Percentiles rank a stretch among this genome's conserved stretches.
These are phyloP conservation scores for Poa pratensis DNA, from an alignment of 176 grass and related monocot genomes.

Conservation along the genomic window DNA sequence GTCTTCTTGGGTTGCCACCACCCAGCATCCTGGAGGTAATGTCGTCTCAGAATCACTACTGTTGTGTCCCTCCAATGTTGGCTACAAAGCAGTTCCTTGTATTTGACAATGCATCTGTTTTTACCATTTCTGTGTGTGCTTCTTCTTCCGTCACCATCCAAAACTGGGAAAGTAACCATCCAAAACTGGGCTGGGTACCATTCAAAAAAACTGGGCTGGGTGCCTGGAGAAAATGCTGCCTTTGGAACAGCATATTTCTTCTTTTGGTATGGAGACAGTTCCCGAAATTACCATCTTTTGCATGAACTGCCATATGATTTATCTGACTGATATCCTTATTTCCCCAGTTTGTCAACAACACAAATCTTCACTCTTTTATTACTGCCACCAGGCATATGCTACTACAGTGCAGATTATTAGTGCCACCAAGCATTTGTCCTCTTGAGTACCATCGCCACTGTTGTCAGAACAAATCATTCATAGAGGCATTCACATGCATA, in stretches of 20 bases:
- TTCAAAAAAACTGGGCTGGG: no score
- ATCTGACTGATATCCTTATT: background rate
- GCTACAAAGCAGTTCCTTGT: no score
- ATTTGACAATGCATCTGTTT: background rate
- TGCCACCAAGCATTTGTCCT: background rate
- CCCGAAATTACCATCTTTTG: constrained; percentile 39
- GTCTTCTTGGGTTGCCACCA: constrained; percentile 68
- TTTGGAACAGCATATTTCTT: constrained; percentile 40
- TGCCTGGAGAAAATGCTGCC: constrained; percentile 35
- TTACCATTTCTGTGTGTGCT: constrained; percentile 49
- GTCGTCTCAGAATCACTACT: no score
- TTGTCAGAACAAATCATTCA: background rate
- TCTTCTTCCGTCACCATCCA: background rate
- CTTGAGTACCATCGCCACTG: background rate
- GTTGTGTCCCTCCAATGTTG: no score
- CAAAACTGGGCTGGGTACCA: no score
- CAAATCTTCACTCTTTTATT: no score
- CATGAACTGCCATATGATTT: background rate
- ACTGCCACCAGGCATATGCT: background rate
- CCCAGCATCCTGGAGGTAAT: constrained; percentile 72
- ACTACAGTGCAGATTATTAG: no score
- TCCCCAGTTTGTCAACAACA: background rate
- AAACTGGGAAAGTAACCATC: constrained; percentile 29
- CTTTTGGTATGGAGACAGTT: constrained; percentile 46
- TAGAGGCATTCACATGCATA: background rate